Base-by-base conservation (phyloP, 805 yeast genomes). In the Helenozyma baotianmanensis region DNA sequence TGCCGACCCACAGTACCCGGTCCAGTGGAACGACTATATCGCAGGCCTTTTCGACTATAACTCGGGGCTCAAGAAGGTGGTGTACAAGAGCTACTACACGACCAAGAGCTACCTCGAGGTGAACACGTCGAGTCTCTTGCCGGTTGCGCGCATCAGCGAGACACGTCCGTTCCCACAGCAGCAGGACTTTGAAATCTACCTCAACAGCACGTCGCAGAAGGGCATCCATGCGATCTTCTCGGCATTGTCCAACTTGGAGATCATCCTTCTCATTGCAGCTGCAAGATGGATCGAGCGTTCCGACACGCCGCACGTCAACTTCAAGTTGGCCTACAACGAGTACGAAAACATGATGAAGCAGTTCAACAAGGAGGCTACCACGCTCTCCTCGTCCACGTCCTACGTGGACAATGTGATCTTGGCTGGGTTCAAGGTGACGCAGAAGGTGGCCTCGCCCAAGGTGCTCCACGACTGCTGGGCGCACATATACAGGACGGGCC, bases 391-490 rank as follows among this genome's bases (percentile, higher is more conserved):
- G 4, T 50, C 59, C 8, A 53, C 60, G 6, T 52, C 64, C 4
- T 60, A 61, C 21, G 48, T 66, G 21, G 75, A 67, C 27, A 56
- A 56, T 30, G 49, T 60, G 21, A 50, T 60, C 25, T 35, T 55
- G 25, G 46, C 62, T 7, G 59, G 56, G 21, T 42, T 67, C 32
- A 58, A 55, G 37, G 50, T 67, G 26, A 56, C 52, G 29, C 63
- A 55, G 16, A 77, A 80, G 45, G 50, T 74, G 5, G 78, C 89
- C 86, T 61, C 78, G 4, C 65, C 77, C 35, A 72, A 64, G 21
- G 74, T 80, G 17, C 68, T 87, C 42, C 68, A 74, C 29, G 74
- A 74, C 24, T 74, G 84, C 23, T 88, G 96, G 96, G 92, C 84
- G 43, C 62, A 72, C 2, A 53, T 88, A 21, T 74, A 73, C 42